Conservation (phyloP, 495 filamentous ascomycete genomes). For the Aspergillus saccharolyticus region DNA sequence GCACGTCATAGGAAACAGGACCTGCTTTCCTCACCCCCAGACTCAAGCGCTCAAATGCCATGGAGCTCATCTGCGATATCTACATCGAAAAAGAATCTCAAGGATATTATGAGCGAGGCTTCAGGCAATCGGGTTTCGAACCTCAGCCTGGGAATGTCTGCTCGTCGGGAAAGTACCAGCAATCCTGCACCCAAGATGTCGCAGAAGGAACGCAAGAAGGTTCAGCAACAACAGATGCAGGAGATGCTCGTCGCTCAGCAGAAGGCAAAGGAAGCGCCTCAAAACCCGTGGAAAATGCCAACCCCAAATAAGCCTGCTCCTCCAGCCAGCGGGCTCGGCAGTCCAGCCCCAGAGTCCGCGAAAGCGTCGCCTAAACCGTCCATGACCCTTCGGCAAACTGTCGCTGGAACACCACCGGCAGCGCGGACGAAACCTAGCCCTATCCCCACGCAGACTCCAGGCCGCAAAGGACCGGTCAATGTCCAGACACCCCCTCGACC, state of each 20-base stretch:
- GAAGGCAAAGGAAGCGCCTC: conserved; percentile 40
- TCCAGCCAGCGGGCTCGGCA: conserved; percentile 19
- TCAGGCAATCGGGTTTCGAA: conserved; percentile 58
- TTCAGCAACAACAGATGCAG: conserved; percentile 64
- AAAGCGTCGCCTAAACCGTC: conserved; percentile 41
- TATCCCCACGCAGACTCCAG: conserved; percentile 25
- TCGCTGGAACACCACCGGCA: conserved; percentile 46
- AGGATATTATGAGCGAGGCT: conserved; percentile 79
- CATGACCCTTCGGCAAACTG: conserved; percentile 60
- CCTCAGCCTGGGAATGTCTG: conserved; percentile 64
- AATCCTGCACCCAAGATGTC: conserved; percentile 57
- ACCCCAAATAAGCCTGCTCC: conserved; percentile 18
- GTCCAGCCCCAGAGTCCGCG: conserved; percentile 19
- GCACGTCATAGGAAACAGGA: conserved; percentile 21
- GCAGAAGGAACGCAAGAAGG: conserved; percentile 85
- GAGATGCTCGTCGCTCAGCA: conserved; percentile 45
- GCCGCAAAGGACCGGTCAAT: conserved; percentile 27
- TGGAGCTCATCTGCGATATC: conserved; percentile 58
- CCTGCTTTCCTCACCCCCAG: conserved; percentile 12
- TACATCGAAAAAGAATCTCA: conserved; percentile 65
- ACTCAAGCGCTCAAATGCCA: conserved; percentile 30
- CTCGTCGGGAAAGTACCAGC: conserved; percentile 33
- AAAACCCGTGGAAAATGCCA: conserved; percentile 70
- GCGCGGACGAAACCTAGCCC: conserved; percentile 22
- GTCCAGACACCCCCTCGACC: conserved; percentile 19